A percentile compares a stretch with the other conserved stretches of the same genome.
These are phyloP conservation scores for Komagataella mondaviorum DNA, from an alignment of 805 yeast genomes.

Conservation along the genomic window DNA sequence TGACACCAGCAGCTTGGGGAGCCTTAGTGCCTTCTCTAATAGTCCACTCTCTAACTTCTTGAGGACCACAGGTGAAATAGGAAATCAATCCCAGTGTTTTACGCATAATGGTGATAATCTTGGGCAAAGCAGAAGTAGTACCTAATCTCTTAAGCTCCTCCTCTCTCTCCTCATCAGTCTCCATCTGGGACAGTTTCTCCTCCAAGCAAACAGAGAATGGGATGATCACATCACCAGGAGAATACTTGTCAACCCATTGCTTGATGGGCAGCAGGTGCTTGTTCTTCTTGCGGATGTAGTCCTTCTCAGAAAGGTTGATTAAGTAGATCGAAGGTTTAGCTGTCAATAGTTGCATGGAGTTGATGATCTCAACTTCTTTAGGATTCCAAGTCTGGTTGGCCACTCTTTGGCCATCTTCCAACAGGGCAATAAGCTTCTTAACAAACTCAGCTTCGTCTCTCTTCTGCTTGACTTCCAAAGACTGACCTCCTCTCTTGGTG, in stretches of 20 bases:
- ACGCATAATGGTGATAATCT: slow-evolving; percentile 54
- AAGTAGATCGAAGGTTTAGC: slow-evolving; percentile 81
- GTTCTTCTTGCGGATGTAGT: slow-evolving; percentile 40
- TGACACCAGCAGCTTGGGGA: slow-evolving; percentile 98
- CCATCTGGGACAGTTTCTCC: slow-evolving; percentile 84
- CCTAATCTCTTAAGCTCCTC: slow-evolving; percentile 22
- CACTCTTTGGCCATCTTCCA: slow-evolving; percentile 53
- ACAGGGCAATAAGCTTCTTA: slow-evolving; percentile 44
- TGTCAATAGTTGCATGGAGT: slow-evolving; percentile 61
- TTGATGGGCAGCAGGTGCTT: slow-evolving; percentile 36
- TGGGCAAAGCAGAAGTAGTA: slow-evolving; percentile 41
- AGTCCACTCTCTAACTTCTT: slow-evolving; percentile 86
- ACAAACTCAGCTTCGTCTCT: slow-evolving; percentile 45
- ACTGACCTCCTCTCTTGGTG: slow-evolving; percentile 52
- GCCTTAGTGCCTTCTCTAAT: slow-evolving; percentile 77
- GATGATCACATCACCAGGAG: slow-evolving; percentile 72
- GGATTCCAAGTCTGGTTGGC: slow-evolving; percentile 46
- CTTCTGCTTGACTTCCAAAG: slow-evolving; percentile 50
- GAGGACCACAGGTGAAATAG: slow-evolving; percentile 77
- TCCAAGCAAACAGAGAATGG: slow-evolving; percentile 90
- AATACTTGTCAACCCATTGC: slow-evolving; percentile 53
- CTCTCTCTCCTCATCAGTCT: slow-evolving; percentile 36
- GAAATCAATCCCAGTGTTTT: slow-evolving; percentile 57
- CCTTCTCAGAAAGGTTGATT: slow-evolving; percentile 61
- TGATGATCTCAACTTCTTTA: slow-evolving; percentile 53